Evolutionary conservation across 192 early-diverging fungal species (phyloP).

Genomic region (Dimargaris xerosporica): DNA sequence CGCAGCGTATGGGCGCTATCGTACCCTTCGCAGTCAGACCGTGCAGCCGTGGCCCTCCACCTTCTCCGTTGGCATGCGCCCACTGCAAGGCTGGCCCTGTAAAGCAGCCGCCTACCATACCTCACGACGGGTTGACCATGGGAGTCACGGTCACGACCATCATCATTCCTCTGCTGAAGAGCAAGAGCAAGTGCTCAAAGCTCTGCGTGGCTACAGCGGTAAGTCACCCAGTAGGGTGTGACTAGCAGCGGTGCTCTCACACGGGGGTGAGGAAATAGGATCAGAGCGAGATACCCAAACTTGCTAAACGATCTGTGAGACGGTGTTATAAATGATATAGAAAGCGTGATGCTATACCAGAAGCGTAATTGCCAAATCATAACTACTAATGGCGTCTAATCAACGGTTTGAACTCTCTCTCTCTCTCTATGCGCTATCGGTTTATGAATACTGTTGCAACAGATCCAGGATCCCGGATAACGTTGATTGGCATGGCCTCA

Average conservation of each 20-base stretch:
- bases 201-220: neutral
- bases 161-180: neutral
- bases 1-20: no score
- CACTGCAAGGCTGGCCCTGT: no score
- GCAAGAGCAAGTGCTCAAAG: neutral
- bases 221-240: neutral
- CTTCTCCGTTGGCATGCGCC: no score
- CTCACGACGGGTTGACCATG: no score
- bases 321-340: neutral
- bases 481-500: conserved; percentile 44
- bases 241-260: neutral
- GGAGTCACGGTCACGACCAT: neutral
- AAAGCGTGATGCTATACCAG: neutral
- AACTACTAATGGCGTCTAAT: neutral
- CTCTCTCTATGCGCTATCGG: neutral
- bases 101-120: no score
- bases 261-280: neutral
- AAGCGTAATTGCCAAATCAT: neutral
- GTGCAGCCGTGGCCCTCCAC: no score
- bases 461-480: conserved; percentile 45
- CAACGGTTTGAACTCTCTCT: neutral
- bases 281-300: no score
- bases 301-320: neutral
- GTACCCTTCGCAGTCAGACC: no score
- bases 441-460: conserved; percentile 8